A percentile compares a stretch with the other conserved stretches of the same genome.
These are phyloP conservation scores for Pseudogymnoascus sp. DNA, from an alignment of 2,329 filamentous ascomycete genomes.

Conservation along the genomic window DNA sequence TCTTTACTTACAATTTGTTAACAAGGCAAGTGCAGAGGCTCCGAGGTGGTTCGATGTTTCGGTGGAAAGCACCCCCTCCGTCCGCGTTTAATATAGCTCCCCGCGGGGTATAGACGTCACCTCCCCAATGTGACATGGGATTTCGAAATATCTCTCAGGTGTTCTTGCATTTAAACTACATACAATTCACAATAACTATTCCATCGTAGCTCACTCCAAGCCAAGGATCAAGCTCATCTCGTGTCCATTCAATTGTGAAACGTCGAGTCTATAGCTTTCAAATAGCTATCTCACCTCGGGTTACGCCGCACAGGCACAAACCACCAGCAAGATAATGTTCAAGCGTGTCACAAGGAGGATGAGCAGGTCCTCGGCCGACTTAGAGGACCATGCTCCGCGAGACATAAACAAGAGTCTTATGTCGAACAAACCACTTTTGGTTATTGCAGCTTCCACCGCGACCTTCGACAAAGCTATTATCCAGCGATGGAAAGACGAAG, in stretches of 20 bases:
- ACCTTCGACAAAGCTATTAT: slow-evolving; percentile 49
- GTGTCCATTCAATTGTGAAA: not conserved
- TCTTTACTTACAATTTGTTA: not conserved
- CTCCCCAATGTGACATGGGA: not conserved
- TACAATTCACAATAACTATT: not conserved
- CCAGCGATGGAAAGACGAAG: slow-evolving; percentile 51
- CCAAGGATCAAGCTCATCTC: not conserved
- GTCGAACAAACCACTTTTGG: slow-evolving; percentile 26
- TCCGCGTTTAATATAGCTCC: not conserved
- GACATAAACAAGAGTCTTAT: not conserved
- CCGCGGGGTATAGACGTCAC: not conserved
- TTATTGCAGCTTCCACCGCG: slow-evolving; percentile 44
- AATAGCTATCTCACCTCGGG: not conserved
- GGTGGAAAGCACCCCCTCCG: not conserved
- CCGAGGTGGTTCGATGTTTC: not conserved
- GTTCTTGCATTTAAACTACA: not conserved
- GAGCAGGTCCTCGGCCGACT: not conserved
- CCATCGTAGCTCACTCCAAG: not conserved
- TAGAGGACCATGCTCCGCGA: not conserved
- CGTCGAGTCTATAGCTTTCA: not conserved
- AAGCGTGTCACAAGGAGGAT: not conserved
- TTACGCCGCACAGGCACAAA: not conserved
- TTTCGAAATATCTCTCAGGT: not conserved
- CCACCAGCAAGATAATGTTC: not conserved
- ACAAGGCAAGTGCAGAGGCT: not conserved